These are phyloP conservation scores for Verticillium nonalfalfae DNA, from an alignment of 2,329 filamentous ascomycete genomes.

Conservation along the genomic window DNA sequence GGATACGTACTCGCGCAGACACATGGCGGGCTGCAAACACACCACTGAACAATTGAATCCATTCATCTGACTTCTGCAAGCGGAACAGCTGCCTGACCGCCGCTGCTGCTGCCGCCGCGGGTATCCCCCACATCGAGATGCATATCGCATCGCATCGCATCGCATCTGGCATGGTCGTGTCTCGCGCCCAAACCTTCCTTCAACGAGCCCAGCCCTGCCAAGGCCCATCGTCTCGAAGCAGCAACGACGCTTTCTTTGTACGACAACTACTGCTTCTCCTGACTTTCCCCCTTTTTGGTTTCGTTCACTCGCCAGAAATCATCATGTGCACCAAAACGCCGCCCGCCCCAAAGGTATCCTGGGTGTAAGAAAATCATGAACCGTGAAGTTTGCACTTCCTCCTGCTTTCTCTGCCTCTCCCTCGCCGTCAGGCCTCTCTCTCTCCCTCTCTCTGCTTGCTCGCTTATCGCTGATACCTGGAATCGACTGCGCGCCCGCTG, in stretches of 20 bases:
- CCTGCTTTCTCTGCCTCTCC: background rate
- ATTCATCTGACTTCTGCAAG: background rate
- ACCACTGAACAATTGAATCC: background rate
- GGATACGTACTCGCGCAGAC: background rate
- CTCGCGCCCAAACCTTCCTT: background rate
- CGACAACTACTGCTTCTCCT: background rate
- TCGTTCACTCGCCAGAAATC: background rate
- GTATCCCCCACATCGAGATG: background rate
- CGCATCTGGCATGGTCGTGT: background rate
- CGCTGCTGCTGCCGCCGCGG: background rate
- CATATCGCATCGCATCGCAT: background rate
- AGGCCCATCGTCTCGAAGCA: background rate
- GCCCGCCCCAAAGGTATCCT: background rate
- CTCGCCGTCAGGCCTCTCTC: background rate
- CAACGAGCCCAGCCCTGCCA: background rate
- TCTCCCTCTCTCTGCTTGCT: background rate
- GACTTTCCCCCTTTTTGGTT: background rate
- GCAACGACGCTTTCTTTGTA: background rate
- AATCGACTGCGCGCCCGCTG: background rate
- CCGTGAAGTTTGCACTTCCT: background rate
- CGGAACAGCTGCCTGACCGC: background rate
- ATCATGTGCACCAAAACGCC: background rate
- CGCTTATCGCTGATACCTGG: background rate
- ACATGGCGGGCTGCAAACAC: background rate
- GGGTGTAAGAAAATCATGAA: background rate